A percentile compares a stretch with the other conserved stretches of the same genome.
These are phyloP conservation scores for Cyanophora paradoxa DNA, from an alignment of 78 protist genomes.

Conservation along the genomic window DNA sequence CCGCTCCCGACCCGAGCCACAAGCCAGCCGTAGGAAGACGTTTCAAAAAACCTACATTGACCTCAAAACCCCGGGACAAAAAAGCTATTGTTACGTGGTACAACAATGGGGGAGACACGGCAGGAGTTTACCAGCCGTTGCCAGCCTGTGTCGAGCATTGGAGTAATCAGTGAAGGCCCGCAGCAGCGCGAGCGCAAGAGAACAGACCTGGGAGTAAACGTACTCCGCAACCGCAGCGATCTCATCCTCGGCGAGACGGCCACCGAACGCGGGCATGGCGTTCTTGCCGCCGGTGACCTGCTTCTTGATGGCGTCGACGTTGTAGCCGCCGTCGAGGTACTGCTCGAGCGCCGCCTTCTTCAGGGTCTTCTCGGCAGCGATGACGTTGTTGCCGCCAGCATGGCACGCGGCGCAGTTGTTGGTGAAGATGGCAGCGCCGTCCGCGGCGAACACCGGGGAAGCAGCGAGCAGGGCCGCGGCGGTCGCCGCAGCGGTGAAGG, in stretches of 20 bases:
- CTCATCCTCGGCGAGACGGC: slow-evolving; percentile 36
- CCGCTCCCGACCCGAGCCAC: no score
- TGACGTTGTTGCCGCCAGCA: slow-evolving; percentile 38
- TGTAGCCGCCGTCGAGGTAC: slow-evolving; percentile 36
- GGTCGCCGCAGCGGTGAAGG: slow-evolving; percentile 4
- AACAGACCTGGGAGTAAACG: slow-evolving; percentile 4
- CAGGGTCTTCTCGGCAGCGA: slow-evolving; percentile 33
- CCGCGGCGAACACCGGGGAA: slow-evolving; percentile 26
- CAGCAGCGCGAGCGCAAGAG: no score
- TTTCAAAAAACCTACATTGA: no score
- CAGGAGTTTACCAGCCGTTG: no score
- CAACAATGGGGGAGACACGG: no score
- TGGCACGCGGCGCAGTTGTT: slow-evolving; percentile 46
- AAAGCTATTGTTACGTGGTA: no score
- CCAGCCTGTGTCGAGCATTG: no score
- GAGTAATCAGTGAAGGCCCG: no score
- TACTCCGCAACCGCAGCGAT: slow-evolving; percentile 17
- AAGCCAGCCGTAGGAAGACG: no score
- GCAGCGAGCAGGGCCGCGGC: slow-evolving; percentile 18
- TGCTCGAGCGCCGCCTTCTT: slow-evolving; percentile 25
- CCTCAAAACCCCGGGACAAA: no score
- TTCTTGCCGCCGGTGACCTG: slow-evolving; percentile 41
- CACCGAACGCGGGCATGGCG: slow-evolving; percentile 46
- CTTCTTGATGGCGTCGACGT: slow-evolving; percentile 7
- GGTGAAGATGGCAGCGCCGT: slow-evolving; percentile 16